Base-by-base conservation (phyloP, 1,139 yeast species). In the Schizosaccharomyces versatilis region DNA sequence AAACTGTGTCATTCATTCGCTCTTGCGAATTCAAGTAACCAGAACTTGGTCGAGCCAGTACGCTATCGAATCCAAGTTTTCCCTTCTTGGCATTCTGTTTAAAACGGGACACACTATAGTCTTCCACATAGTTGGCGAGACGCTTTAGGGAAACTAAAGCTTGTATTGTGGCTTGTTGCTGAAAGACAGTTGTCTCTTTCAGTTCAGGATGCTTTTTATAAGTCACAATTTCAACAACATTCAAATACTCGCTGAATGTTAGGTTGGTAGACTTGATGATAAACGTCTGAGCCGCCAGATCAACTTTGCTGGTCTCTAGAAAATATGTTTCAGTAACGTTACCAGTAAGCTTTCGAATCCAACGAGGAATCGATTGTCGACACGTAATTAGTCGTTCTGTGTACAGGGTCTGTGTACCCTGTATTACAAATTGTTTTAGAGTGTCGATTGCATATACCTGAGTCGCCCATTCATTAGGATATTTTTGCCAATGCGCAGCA, bases 391-490 rank as follows among this genome's bases (percentile, higher is more conserved):
- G 72, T 59, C 98, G 73, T 68, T 90, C 97, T 0, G 95, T 81
- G 38, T 82, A 73, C 54, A 90, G 71, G 0, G 77, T 72, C 19
- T 78, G 75, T 1, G 76, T 73, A 7, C 66, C 67, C 1, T 74
- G 69, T 62, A 80, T 78, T 38, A 85, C 65, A 61, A 80, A 84
- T 58, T 97, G 73, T 58, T 81, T 71, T 53, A 90, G 69, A 1
- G 85, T 84, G 66, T 90, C 98, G 6, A 90, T 97, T 1, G 94
- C 93, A 15, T 85, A 81, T n/a, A 90, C 98, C 68, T 90, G 98
- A 0, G 94, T 77, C 7, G 95, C 81, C 59, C 81, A 73, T 63
- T 86, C 94, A 60, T 90, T 90, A 14, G 98, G 98, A 68, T 90
- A 90, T 64, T 90, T 90, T 61, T 78, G 80, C 98, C 98, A 90